Conservation (phyloP, 345 rosid genomes). For the Crucihimalaya himalaica region DNA sequence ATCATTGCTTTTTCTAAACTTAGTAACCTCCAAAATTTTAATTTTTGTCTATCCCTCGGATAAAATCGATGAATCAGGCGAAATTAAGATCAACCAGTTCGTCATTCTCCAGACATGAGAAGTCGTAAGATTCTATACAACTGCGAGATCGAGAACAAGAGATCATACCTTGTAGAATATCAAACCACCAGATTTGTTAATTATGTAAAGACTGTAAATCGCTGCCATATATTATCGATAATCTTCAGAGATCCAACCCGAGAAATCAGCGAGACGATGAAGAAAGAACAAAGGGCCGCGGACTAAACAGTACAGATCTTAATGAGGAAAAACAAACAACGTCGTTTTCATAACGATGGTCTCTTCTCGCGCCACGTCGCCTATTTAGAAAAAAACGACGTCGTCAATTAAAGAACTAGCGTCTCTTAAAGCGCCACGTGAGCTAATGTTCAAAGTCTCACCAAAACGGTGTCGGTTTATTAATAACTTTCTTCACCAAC, state of each 20-base stretch:
- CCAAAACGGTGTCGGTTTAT: conserved; percentile 31
- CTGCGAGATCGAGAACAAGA: conserved; percentile 4
- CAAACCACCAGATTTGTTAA: conserved; percentile 88
- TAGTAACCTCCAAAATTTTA: neutral
- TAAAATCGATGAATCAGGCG: neutral
- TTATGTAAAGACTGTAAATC: conserved; percentile 78
- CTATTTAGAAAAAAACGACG: neutral
- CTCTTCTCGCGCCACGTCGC: conserved; percentile 29
- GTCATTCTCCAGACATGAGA: neutral
- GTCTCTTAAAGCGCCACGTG: conserved; percentile 39
- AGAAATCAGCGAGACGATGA: conserved; percentile 23
- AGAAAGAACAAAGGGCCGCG: no score
- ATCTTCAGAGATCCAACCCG: conserved; percentile 22
- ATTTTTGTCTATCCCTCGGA: neutral
- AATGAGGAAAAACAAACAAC: neutral
- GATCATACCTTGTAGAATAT: conserved; percentile 75
- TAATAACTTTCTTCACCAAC: conserved; percentile 16
- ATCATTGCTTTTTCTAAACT: conserved; percentile 5
- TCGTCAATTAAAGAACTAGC: conserved; percentile 4
- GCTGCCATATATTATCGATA: conserved; percentile 54
- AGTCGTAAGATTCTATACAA: neutral
- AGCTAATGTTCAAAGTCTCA: neutral
- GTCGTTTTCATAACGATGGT: neutral
- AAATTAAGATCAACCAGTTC: conserved; percentile 3
- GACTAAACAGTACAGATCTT: conserved; percentile 10